Percentiles rank a stretch among this genome's conserved stretches.
These are phyloP conservation scores for Mycena amicta DNA, from an alignment of 768 basidiomycete genomes.

Conservation along the genomic window DNA sequence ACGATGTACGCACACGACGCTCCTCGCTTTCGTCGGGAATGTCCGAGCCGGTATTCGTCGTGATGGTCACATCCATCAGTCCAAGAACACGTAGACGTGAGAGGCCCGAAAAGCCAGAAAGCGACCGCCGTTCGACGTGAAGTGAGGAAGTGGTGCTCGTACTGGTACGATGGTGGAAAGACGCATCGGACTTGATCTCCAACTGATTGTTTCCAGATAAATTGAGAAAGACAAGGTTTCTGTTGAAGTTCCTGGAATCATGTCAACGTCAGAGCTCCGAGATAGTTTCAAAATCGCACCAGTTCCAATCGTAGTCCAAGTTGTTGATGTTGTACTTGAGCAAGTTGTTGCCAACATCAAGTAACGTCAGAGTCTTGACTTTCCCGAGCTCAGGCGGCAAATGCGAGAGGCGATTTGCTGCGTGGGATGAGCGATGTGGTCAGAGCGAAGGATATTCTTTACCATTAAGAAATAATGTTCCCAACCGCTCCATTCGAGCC, in stretches of 20 bases:
- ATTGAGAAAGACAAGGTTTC: conserved; percentile 90
- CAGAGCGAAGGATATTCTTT: no score
- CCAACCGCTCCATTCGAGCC: conserved; percentile 64
- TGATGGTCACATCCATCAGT: conserved; percentile 93
- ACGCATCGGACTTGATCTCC: conserved; percentile 78
- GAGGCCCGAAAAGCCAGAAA: conserved; percentile 89
- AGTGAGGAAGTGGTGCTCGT: conserved; percentile 13
- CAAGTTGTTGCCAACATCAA: conserved; percentile 93
- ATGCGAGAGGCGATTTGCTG: conserved; percentile 88
- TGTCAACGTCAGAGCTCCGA: not conserved
- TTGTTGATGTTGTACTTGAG: conserved; percentile 98
- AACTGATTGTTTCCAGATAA: conserved; percentile 95
- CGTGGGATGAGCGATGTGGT: no score
- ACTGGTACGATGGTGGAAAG: conserved; percentile 33
- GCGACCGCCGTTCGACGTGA: conserved; percentile 35
- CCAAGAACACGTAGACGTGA: conserved; percentile 84
- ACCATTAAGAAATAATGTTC: conserved; percentile 86
- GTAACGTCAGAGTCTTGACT: conserved; percentile 70
- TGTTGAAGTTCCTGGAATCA: conserved; percentile 87
- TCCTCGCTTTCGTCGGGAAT: conserved; percentile 87
- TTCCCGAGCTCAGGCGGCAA: conserved; percentile 89
- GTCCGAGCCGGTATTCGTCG: conserved; percentile 54
- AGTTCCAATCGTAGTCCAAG: conserved; percentile 99
- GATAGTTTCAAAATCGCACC: conserved; percentile 52
- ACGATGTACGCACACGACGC: conserved; percentile 88